These are phyloP conservation scores for Vanrija sp. DNA, from an alignment of 1,284 basidiomycete species.

Conservation along the genomic window DNA sequence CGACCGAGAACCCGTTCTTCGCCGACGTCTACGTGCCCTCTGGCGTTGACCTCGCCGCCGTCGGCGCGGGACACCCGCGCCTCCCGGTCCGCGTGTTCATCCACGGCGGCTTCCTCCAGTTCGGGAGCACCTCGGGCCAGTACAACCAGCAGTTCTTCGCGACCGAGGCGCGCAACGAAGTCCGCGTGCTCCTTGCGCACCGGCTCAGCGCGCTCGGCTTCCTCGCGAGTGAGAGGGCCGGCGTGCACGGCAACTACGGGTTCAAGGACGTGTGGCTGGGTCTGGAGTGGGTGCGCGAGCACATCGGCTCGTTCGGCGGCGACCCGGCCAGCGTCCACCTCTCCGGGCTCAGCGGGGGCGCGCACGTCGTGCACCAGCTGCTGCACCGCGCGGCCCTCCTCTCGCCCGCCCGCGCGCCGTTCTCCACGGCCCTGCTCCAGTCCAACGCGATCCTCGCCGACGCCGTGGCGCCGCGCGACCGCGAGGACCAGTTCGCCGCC, in stretches of 20 bases:
- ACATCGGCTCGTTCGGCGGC: slow-evolving; percentile 58
- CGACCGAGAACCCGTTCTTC: slow-evolving; percentile 71
- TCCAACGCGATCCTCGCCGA: slow-evolving; percentile 65
- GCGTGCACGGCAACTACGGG: slow-evolving; percentile 63
- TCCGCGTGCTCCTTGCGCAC: slow-evolving; percentile 55
- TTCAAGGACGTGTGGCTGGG: slow-evolving; percentile 73
- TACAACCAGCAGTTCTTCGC: slow-evolving; percentile 62
- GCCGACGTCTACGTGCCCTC: slow-evolving; percentile 66
- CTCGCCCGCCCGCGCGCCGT: slow-evolving; percentile 52
- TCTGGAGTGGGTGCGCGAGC: slow-evolving; percentile 58
- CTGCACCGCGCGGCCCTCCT: slow-evolving; percentile 60
- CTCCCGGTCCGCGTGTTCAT: slow-evolving; percentile 66
- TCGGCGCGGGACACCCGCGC: no score
- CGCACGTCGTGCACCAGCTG: slow-evolving; percentile 69
- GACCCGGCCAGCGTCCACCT: slow-evolving; percentile 57
- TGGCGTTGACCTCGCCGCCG: slow-evolving; percentile 26
- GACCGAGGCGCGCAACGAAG: slow-evolving; percentile 60
- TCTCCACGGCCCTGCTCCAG: slow-evolving; percentile 62
- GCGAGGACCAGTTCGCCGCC: slow-evolving; percentile 60
- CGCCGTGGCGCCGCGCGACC: slow-evolving; percentile 53
- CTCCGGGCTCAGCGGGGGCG: slow-evolving; percentile 66
- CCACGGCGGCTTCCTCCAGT: slow-evolving; percentile 76
- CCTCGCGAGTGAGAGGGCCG: slow-evolving; percentile 58
- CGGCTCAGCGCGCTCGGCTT: slow-evolving; percentile 64
- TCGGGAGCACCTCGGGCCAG: slow-evolving; percentile 60